Conservation (phyloP, 2,329 filamentous ascomycete genomes). For the Thelonectria olida region DNA sequence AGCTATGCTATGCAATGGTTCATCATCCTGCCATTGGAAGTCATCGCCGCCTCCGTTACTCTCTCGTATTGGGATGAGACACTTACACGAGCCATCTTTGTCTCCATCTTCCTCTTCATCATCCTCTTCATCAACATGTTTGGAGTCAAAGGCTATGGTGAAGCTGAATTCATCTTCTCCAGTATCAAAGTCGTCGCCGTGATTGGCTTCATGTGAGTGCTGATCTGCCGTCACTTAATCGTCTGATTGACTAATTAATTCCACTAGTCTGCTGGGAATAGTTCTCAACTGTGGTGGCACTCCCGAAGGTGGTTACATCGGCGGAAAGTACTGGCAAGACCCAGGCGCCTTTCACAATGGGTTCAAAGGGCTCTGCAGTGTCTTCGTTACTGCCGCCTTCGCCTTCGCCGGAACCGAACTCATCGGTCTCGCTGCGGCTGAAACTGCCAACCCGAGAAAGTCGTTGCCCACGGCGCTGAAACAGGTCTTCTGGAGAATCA, state of each 20-base stretch:
- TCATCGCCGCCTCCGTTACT: slow-evolving; percentile 87
- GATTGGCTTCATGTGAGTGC: slow-evolving; percentile 82
- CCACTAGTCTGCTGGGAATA: slow-evolving; percentile 78
- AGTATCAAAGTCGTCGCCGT: slow-evolving; percentile 87
- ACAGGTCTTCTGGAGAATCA: slow-evolving; percentile 95
- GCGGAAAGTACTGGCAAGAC: slow-evolving; percentile 77
- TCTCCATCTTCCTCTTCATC: slow-evolving; percentile 79
- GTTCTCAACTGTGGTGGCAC: slow-evolving; percentile 87
- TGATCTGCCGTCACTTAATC: slow-evolving; percentile 40
- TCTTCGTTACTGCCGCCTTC: slow-evolving; percentile 81
- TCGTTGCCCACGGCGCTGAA: slow-evolving; percentile 88
- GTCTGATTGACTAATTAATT: slow-evolving; percentile 22
- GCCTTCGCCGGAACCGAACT: slow-evolving; percentile 80
- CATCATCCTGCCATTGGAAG: slow-evolving; percentile 82
- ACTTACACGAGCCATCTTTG: slow-evolving; percentile 77
- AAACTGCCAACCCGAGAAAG: slow-evolving; percentile 82
- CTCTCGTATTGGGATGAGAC: slow-evolving; percentile 79
- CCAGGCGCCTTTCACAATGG: slow-evolving; percentile 88
- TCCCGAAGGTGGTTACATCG: slow-evolving; percentile 78
- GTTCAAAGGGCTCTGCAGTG: slow-evolving; percentile 83
- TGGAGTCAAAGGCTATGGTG: slow-evolving; percentile 87
- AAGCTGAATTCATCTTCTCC: slow-evolving; percentile 88
- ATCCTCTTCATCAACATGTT: slow-evolving; percentile 88
- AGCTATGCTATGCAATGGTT: slow-evolving; percentile 92
- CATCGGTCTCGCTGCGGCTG: slow-evolving; percentile 79